Conservation (phyloP, 176 grass and related monocot species). For the Hyparrhenia diplandra region DNA sequence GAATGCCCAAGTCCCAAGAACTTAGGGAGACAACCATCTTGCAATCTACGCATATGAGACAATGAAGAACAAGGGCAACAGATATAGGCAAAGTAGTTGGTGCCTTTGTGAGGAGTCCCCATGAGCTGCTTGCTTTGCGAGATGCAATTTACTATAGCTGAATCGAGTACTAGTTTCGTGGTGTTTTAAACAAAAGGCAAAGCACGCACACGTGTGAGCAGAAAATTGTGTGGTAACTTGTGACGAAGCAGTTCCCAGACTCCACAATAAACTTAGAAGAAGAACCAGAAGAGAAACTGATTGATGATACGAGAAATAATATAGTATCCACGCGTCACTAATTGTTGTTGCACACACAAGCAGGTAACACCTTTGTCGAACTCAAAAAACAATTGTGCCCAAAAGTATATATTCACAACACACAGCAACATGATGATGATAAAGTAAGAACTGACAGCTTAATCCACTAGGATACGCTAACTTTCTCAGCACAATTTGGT, state of each 20-base stretch:
- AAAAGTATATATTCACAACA: conserved; percentile 19
- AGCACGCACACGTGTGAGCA: conserved; percentile 58
- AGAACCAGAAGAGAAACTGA: conserved; percentile 26
- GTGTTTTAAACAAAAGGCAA: conserved; percentile 63
- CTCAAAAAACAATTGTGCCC: conserved; percentile 36
- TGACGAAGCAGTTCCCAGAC: conserved; percentile 34
- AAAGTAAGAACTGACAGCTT: conserved; percentile 61
- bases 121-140: conserved; percentile 27
- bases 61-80: conserved; percentile 31
- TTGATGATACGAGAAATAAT: conserved; percentile 29
- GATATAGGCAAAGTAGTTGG: conserved; percentile 10
- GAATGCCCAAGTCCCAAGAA: conserved; percentile 57
- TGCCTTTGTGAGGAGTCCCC: conserved; percentile 36
- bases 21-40: conserved; percentile 35
- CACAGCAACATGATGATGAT: conserved; percentile 25
- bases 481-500: conserved; percentile 33
- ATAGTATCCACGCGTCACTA: conserved; percentile 39
- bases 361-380: conserved; percentile 42
- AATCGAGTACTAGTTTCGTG: conserved; percentile 12
- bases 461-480: conserved; percentile 35
- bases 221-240: conserved; percentile 49
- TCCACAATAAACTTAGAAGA: conserved; percentile 23
- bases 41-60: conserved; percentile 33
- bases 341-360: conserved; percentile 32
- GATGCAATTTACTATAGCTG: conserved; percentile 27